Percentiles rank a stretch among this genome's conserved stretches.
Evolutionary conservation across 495 filamentous ascomycete genomes (phyloP).

Genomic region (Lentithecium fluviatile): DNA sequence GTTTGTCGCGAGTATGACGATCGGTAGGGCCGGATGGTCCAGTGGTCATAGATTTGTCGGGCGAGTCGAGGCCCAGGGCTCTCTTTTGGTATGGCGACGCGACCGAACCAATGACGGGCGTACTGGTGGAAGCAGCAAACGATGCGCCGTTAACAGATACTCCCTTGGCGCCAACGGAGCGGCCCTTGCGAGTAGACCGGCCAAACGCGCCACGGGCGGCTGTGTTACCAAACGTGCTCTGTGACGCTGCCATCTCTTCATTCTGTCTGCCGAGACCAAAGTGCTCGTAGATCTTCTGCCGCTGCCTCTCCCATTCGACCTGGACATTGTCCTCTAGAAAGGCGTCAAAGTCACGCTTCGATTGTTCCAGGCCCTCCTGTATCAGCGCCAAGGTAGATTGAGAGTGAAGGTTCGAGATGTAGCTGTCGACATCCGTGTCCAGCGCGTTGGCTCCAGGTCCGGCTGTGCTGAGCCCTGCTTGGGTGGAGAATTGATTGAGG

Average conservation of each 20-base stretch:
- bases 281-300: constrained; percentile 88
- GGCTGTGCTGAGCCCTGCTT: constrained; percentile 45
- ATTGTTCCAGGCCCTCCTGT: constrained; percentile 78
- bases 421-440: constrained; percentile 80
- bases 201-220: constrained; percentile 57
- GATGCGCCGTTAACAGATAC: constrained; percentile 39
- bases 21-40: constrained; percentile 58
- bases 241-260: constrained; percentile 44
- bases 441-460: constrained; percentile 45
- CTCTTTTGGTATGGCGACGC: constrained; percentile 51
- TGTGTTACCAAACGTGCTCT: constrained; percentile 16
- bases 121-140: constrained; percentile 69
- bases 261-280: constrained; percentile 71
- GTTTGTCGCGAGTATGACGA: constrained; percentile 73
- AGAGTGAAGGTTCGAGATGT: constrained; percentile 77
- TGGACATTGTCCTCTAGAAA: constrained; percentile 93
- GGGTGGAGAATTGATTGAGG: constrained; percentile 60
- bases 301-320: constrained; percentile 92
- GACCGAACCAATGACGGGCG: constrained; percentile 80
- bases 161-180: constrained; percentile 40
- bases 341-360: constrained; percentile 82
- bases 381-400: constrained; percentile 91
- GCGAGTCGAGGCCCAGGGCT: constrained; percentile 50
- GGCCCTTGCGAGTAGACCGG: constrained; percentile 55
- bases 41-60: constrained; percentile 52